A percentile compares a stretch with the other conserved stretches of the same genome.
Conservation (phyloP, 331 rosid species). For the Malus hybrid region DNA sequence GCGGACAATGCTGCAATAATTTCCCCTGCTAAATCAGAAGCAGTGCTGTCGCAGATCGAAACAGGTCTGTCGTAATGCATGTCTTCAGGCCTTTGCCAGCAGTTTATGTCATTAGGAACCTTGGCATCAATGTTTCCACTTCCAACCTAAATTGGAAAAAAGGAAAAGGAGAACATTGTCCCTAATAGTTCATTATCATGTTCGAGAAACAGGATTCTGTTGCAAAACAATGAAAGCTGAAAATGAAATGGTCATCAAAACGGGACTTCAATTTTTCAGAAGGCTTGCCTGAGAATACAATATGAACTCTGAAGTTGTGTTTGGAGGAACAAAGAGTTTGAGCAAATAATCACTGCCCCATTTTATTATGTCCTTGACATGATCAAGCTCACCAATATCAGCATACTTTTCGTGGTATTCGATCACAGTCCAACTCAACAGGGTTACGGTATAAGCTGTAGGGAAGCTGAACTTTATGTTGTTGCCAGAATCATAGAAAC, state of each 20-base stretch:
- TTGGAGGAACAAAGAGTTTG: slow-evolving; percentile 39
- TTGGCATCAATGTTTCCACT: slow-evolving; percentile 28
- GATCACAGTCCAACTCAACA: slow-evolving; percentile 72
- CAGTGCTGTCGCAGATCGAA: slow-evolving; percentile 50
- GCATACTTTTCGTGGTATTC: slow-evolving; percentile 68
- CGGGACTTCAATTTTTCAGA: background rate
- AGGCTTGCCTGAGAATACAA: slow-evolving; percentile 64
- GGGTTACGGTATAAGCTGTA: slow-evolving; percentile 68
- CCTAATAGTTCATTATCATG: background rate
- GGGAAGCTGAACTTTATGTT: slow-evolving; percentile 73
- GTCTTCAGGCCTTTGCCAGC: slow-evolving; percentile 87
- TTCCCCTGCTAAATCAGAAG: slow-evolving; percentile 76
- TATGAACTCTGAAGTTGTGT: slow-evolving; percentile 29
- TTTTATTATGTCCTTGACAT: slow-evolving; percentile 64
- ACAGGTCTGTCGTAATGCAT: slow-evolving; percentile 51
- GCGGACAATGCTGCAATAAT: slow-evolving; percentile 75
- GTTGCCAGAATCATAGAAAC: slow-evolving; percentile 89
- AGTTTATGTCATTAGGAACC: slow-evolving; percentile 38
- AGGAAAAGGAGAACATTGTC: background rate
- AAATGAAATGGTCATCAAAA: background rate
- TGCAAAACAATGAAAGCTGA: background rate
- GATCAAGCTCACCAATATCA: slow-evolving; percentile 60
- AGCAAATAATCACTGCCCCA: slow-evolving; percentile 84
- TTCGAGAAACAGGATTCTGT: background rate
- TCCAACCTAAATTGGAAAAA: slow-evolving; percentile 48